Base-by-base conservation (phyloP, 805 yeast species). In the Cyberlindnera euphorbiiphila region DNA sequence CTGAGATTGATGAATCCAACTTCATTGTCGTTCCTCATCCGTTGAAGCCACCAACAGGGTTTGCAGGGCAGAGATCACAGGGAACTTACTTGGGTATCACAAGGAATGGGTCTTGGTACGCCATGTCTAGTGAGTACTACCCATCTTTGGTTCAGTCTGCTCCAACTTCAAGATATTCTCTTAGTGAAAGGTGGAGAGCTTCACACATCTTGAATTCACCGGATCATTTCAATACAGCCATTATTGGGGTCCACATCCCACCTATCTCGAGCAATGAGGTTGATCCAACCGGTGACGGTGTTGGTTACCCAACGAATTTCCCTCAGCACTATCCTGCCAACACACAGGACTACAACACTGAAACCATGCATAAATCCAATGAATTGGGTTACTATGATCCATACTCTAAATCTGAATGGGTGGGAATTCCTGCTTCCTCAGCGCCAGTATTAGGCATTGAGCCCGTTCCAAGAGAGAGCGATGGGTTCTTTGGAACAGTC, bases 131-230 rank as follows among this genome's bases (percentile, higher is more conserved):
- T 48, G 57, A 62, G 17, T 71, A 78, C 48, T 91, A 81, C 56
- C 96, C 96, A 0, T 79, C 94, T 0, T 61, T 91, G 33, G 87
- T 91, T 8, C 75, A 77, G 39, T 74, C 86, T 7, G 93, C 96
- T 0, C 91, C 95, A 0, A 51, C 72, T 2, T 81, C 96, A 0
- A 68, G 72, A 34, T 87, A 81, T 61, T 51, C 53, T 24, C 50
- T 51, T 27, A 59, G 65, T 45, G 69, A 65, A 28, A 56, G 65
- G 26, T 71, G 75, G 72, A 61, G 74, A 43, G 42, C 57, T 1
- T 56, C 68, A 2, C 53, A 64, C 5, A 50, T 65, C 7, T 54
- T 70, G 36, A 50, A 56, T 21, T 60, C 64, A 32, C 64, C 64
- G 8, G 65, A 61, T 14, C 54, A 67, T 16, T 59, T 73, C 37